Evolutionary conservation across 306 rosid genomes (phyloP).

Genomic region (Ormosia semicastrata): DNA sequence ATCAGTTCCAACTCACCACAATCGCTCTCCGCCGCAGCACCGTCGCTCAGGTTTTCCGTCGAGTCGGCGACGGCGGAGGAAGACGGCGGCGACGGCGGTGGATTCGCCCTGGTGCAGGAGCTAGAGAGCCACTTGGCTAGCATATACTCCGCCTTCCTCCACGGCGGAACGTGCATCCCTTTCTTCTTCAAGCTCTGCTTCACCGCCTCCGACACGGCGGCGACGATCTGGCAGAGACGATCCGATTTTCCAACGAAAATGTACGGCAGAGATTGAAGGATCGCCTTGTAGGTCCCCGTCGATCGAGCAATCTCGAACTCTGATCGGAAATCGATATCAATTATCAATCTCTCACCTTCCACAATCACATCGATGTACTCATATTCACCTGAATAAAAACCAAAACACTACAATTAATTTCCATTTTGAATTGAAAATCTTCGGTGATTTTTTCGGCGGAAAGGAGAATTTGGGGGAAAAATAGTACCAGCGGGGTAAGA

Average conservation of each 20-base stretch:
- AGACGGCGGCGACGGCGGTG: constrained; percentile 20
- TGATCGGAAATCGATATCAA: constrained; percentile 90
- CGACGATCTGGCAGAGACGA: constrained; percentile 72
- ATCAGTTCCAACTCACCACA: constrained; percentile 73
- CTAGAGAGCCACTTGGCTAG: constrained; percentile 90
- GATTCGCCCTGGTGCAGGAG: constrained; percentile 42
- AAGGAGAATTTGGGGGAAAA: background rate
- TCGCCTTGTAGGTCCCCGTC: constrained; percentile 75
- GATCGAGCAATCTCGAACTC: constrained; percentile 97
- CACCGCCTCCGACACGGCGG: constrained; percentile 80
- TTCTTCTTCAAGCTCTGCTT: constrained; percentile 90
- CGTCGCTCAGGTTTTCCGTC: background rate
- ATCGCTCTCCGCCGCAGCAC: constrained; percentile 38
- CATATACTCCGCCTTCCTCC: constrained; percentile 94
- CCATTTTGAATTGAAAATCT: background rate
- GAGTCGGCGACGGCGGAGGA: background rate
- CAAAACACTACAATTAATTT: constrained; percentile 3
- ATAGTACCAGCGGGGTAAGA: constrained; percentile 74
- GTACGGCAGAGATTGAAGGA: constrained; percentile 80
- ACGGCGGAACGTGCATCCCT: constrained; percentile 96
- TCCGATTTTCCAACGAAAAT: constrained; percentile 85
- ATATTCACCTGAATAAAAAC: constrained; percentile 70
- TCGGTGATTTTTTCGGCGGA: background rate
- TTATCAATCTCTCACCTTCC: constrained; percentile 73
- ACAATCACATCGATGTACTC: constrained; percentile 81